Conservation (phyloP, 805 yeast species). For the Wickerhamomyces alni region DNA sequence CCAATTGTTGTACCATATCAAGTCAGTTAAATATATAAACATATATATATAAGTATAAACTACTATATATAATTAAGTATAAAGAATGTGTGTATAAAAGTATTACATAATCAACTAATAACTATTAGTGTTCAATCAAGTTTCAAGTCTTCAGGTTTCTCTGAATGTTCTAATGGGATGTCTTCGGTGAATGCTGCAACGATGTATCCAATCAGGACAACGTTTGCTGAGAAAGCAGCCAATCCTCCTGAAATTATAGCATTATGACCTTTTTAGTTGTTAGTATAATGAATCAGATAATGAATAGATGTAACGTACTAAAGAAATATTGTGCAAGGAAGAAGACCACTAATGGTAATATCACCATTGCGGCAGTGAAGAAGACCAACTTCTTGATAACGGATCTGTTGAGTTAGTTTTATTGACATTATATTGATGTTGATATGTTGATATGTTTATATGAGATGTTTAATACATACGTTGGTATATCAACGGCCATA, state of each 20-base stretch:
- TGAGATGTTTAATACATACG: constrained; percentile 11
- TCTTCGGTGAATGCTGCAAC: constrained; percentile 72
- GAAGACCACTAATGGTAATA: constrained; percentile 59
- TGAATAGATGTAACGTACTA: constrained; percentile 12
- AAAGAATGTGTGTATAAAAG: too few relatives aligned
- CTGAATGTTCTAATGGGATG: constrained; percentile 24
- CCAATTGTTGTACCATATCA: constrained; percentile 24
- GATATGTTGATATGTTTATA: too few relatives aligned
- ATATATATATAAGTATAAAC: neutral
- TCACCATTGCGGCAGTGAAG: constrained; percentile 73
- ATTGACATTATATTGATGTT: too few relatives aligned
- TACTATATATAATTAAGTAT: too few relatives aligned
- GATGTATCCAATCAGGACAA: constrained; percentile 67
- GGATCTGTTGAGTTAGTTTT: too few relatives aligned
- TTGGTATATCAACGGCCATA: constrained; percentile 24
- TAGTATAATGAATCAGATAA: constrained; percentile 1
- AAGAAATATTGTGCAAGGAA: constrained; percentile 42
- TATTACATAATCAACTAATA: neutral
- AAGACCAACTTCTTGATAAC: constrained; percentile 65
- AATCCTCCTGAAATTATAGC: constrained; percentile 70
- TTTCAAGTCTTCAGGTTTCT: constrained; percentile 32
- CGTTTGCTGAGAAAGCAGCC: constrained; percentile 73
- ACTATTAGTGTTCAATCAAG: constrained; percentile 13
- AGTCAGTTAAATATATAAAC: neutral
- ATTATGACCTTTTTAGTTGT: constrained; percentile 26